Evolutionary conservation across 2,329 filamentous ascomycete genomes (phyloP).

Genomic region (Xylariaceae sp.): DNA sequence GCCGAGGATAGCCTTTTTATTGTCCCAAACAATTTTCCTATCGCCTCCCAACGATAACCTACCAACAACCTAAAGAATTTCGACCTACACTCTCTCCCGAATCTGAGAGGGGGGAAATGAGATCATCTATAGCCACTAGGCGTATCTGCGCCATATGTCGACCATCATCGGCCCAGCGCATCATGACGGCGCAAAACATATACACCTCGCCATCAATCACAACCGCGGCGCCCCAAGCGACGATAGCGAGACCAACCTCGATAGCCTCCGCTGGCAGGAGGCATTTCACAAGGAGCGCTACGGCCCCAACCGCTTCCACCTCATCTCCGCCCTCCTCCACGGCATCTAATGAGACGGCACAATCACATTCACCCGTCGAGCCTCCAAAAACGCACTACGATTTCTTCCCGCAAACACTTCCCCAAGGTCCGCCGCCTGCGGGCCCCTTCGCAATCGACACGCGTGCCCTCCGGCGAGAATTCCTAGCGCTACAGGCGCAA

Average conservation of each 20-base stretch:
- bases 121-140: constrained; percentile 20
- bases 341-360: too few species aligned
- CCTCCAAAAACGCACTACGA: constrained; percentile 77
- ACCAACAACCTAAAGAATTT: not conserved
- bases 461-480: constrained; percentile 72
- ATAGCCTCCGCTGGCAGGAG: too few species aligned
- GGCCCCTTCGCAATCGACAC: constrained; percentile 74
- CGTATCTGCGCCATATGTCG: constrained; percentile 29
- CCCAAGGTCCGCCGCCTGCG: constrained; percentile 69
- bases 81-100: too few species aligned
- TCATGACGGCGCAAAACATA: constrained; percentile 5
- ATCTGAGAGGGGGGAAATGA: too few species aligned
- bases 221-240: not conserved
- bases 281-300: constrained; percentile 1
- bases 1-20: not conserved
- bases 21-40: too few species aligned
- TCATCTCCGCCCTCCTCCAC: too few species aligned
- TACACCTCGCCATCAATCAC: not conserved
- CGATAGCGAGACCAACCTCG: too few species aligned
- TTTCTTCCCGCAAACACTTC: constrained; percentile 79
- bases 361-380: too few species aligned
- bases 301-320: not conserved
- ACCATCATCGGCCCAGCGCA: constrained; percentile 14
- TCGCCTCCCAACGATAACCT: too few species aligned
- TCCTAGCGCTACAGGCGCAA: constrained; percentile 74